A percentile compares a stretch with the other conserved stretches of the same genome.
Evolutionary conservation across 306 rosid species (phyloP).

Genomic region (Mimosa pudica): DNA sequence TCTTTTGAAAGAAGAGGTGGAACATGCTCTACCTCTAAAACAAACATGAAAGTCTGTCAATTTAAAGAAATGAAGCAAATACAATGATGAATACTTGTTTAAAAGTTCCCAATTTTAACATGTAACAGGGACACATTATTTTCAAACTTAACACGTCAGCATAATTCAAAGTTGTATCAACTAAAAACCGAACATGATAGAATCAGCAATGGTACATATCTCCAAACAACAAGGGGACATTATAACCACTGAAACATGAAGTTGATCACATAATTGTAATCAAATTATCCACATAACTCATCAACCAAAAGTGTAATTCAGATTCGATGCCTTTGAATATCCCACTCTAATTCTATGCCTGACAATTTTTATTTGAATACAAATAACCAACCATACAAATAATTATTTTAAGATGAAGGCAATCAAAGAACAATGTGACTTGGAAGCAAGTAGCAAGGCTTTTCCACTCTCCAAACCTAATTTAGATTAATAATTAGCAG

Average conservation of each 20-base stretch:
- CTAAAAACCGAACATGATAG: neutral
- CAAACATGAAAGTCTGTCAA: slow-evolving; percentile 24
- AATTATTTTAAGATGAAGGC: neutral
- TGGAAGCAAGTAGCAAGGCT: neutral
- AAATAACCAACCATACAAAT: neutral
- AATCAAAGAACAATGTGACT: slow-evolving; percentile 1
- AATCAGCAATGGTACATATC: neutral
- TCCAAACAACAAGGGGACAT: neutral
- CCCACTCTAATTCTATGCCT: neutral
- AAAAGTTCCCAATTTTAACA: neutral
- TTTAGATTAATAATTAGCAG: neutral
- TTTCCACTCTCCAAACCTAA: neutral
- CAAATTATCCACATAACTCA: neutral
- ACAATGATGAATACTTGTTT: neutral
- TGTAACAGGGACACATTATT: neutral
- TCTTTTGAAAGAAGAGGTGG: slow-evolving; percentile 53
- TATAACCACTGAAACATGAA: neutral
- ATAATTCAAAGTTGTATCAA: neutral
- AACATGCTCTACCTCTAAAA: slow-evolving; percentile 67
- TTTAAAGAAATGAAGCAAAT: slow-evolving; percentile 20
- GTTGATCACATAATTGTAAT: neutral
- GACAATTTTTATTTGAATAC: neutral
- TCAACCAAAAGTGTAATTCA: neutral
- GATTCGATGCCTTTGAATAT: neutral
- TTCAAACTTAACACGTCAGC: neutral